Conservation (phyloP, 495 filamentous ascomycete species). For the Penicillium egyptiacum region DNA sequence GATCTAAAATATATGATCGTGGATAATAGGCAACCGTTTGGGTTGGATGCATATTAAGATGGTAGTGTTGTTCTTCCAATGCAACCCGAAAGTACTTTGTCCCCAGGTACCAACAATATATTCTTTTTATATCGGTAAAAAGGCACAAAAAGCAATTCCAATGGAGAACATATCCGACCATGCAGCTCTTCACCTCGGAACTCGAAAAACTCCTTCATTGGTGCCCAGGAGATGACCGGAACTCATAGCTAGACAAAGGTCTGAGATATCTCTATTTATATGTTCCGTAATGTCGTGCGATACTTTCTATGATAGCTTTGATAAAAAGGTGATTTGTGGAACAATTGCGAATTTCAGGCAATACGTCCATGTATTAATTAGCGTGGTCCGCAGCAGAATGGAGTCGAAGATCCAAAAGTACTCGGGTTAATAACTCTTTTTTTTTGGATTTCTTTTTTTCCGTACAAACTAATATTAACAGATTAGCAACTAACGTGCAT, state of each 20-base stretch:
- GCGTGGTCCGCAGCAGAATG: constrained; percentile 1
- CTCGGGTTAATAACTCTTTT: background rate
- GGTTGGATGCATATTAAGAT: constrained; percentile 1
- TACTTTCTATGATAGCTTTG: background rate
- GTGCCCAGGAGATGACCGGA: constrained; percentile 21
- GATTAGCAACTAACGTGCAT: background rate
- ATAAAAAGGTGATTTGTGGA: constrained; percentile 14
- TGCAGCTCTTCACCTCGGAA: constrained; percentile 10
- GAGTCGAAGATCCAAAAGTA: constrained; percentile 1
- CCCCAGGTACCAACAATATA: constrained; percentile 1
- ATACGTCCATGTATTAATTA: background rate
- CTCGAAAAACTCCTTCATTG: constrained; percentile 15
- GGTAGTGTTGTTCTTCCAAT: background rate
- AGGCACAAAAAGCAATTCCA: background rate
- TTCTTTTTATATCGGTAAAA: background rate
- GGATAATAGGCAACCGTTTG: constrained; percentile 4
- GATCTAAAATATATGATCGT: background rate
- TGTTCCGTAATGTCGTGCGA: background rate
- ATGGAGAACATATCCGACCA: constrained; percentile 27
- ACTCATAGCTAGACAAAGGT: no score
- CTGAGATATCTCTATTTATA: background rate
- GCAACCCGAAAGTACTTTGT: background rate
- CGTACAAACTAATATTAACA: background rate
- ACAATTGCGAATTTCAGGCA: constrained; percentile 5
- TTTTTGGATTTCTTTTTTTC: background rate